Conservation (phyloP, 352 stramenopile genomes). For the Globisporangium mamillatum region DNA sequence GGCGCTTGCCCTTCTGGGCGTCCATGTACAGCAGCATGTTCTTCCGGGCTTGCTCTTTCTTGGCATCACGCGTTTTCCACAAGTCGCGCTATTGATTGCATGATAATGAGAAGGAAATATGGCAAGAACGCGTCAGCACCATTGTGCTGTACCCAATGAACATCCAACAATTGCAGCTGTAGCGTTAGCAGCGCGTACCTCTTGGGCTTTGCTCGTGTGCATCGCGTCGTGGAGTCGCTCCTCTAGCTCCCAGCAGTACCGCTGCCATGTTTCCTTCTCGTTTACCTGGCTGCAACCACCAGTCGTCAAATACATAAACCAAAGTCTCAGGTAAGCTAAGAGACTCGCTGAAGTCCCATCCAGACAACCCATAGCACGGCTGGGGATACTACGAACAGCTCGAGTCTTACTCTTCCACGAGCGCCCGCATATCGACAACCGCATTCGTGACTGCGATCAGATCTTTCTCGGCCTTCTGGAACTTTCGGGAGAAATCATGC, state of each 20-base stretch:
- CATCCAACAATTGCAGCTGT: not conserved
- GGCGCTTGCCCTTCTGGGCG: slow-evolving; percentile 58
- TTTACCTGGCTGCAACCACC: slow-evolving; percentile 43
- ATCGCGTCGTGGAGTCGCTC: slow-evolving; percentile 58
- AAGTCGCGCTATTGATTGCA: slow-evolving; percentile 32
- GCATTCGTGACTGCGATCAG: slow-evolving; percentile 31
- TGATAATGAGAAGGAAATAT: not conserved
- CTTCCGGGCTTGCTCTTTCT: slow-evolving; percentile 66
- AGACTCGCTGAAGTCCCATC: not conserved
- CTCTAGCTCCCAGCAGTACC: slow-evolving; percentile 74
- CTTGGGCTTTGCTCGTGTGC: slow-evolving; percentile 49
- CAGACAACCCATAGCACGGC: not conserved
- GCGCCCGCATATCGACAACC: slow-evolving; percentile 43
- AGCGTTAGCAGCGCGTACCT: slow-evolving; percentile 25
- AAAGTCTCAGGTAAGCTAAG: not conserved
- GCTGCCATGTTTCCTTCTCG: slow-evolving; percentile 77
- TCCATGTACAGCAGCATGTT: slow-evolving; percentile 79
- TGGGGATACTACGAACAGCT: not conserved
- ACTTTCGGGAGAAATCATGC: slow-evolving; percentile 17
- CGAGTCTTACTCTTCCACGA: slow-evolving; percentile 57
- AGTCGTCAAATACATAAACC: not conserved
- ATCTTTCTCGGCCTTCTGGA: slow-evolving; percentile 32
- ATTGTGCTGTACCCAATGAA: not conserved
- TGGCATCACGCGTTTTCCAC: slow-evolving; percentile 59
- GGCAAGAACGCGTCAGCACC: not conserved